phyloP scores from a whole-genome alignment of 192 early-diverging fungal genomes.

The Coemansia sp. region DNA sequence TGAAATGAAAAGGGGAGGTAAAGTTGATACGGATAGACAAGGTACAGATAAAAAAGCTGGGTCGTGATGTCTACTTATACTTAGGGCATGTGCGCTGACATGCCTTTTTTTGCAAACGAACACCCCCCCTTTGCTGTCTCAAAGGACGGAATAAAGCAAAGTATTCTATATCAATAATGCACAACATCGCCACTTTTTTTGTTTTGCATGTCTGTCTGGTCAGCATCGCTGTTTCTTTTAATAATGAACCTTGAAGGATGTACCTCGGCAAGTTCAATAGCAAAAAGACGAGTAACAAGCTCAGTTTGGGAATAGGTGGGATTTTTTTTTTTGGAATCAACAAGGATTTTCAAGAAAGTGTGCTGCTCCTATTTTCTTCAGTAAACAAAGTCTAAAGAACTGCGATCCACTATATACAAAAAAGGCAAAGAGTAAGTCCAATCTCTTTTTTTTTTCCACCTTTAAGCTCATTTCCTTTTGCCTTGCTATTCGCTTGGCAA shows the following conservation, averaged over 20 bases:
- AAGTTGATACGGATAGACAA: neutral
- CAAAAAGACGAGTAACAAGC: neutral
- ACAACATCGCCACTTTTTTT: neutral
- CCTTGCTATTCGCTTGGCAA: neutral
- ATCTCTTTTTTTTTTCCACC: neutral
- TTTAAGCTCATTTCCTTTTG: neutral
- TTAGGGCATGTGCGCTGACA: neutral
- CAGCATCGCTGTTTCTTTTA: neutral
- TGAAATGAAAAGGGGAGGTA: neutral
- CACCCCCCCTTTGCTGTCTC: neutral
- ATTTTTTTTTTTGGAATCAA: neutral
- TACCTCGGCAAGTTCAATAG: neutral
- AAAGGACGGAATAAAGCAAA: constrained; percentile 9
- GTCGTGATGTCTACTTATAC: constrained; percentile 1
- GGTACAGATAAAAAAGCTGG: neutral
- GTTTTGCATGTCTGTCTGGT: neutral
- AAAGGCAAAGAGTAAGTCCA: neutral
- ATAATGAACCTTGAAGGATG: constrained; percentile 6
- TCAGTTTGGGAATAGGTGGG: neutral
- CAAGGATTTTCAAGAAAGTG: neutral
- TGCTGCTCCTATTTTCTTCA: neutral
- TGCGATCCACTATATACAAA: neutral
- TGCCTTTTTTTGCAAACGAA: constrained; percentile 9
- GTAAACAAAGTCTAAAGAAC: constrained; percentile 5
- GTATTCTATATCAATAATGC: neutral